Percentiles rank a stretch among this genome's conserved stretches.
These are phyloP conservation scores for Chytriomyces sp. DNA, from an alignment of 192 early-diverging fungal genomes.

Conservation along the genomic window DNA sequence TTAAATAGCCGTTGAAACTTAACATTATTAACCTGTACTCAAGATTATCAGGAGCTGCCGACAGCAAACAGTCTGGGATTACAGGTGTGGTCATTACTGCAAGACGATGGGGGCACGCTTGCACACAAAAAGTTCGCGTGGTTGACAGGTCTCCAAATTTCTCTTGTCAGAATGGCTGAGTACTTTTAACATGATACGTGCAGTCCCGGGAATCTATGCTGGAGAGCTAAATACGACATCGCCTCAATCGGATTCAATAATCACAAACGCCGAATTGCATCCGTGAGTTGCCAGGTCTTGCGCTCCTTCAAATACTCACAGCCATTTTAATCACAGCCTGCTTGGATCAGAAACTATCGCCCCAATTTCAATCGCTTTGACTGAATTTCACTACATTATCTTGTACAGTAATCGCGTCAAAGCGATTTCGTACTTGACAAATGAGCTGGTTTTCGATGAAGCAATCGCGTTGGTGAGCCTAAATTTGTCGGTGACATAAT, in stretches of 20 bases:
- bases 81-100: constrained; percentile 71
- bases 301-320: not conserved
- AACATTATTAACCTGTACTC: not conserved
- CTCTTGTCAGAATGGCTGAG: not conserved
- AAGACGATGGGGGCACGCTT: constrained; percentile 67
- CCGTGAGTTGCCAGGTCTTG: constrained; percentile 58
- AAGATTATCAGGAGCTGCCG: constrained; percentile 74
- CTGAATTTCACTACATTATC: constrained; percentile 88
- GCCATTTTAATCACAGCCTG: constrained; percentile 23
- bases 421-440: constrained; percentile 80
- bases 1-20: not conserved
- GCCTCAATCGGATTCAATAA: constrained; percentile 77
- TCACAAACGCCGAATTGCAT: constrained; percentile 79
- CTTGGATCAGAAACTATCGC: constrained; percentile 48
- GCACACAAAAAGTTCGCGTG: constrained; percentile 85
- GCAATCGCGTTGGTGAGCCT: constrained; percentile 63
- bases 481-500: not conserved
- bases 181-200: not conserved
- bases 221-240: constrained; percentile 80
- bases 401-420: constrained; percentile 78
- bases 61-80: constrained; percentile 55
- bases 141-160: constrained; percentile 69
- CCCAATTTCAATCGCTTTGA: constrained; percentile 80
- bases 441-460: constrained; percentile 85
- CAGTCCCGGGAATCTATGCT: constrained; percentile 83